Conservation (phyloP, 768 basidiomycete genomes). For the Leccinum rimulosum region DNA sequence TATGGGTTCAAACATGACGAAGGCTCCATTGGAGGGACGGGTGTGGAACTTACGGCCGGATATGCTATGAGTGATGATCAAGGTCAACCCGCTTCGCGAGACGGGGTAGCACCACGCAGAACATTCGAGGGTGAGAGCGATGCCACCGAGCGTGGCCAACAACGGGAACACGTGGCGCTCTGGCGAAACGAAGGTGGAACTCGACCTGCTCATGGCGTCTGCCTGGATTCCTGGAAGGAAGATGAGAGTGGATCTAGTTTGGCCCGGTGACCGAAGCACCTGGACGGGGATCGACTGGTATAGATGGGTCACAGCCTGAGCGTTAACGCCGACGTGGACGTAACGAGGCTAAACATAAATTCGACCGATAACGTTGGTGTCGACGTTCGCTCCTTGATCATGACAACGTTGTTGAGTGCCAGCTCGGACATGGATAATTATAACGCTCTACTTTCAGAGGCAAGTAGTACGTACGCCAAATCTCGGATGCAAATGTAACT, state of each 20-base stretch:
- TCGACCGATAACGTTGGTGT: not conserved
- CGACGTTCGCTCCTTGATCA: no score
- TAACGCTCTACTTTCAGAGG: not conserved
- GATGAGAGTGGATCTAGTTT: not conserved
- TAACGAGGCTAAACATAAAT: not conserved
- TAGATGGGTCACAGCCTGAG: not conserved
- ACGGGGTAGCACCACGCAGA: constrained; percentile 27
- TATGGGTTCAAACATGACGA: not conserved
- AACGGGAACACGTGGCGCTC: constrained; percentile 22
- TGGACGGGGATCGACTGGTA: not conserved
- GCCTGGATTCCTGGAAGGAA: not conserved
- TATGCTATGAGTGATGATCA: constrained; percentile 28
- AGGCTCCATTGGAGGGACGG: not conserved
- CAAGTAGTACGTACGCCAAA: not conserved
- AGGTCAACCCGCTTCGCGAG: constrained; percentile 22
- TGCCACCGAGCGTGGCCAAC: constrained; percentile 16
- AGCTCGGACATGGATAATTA: no score
- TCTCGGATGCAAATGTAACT: not conserved
- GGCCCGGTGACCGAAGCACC: no score
- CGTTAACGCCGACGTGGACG: no score
- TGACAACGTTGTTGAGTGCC: no score
- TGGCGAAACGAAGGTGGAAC: constrained; percentile 1
- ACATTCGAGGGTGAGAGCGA: constrained; percentile 17
- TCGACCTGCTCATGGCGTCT: not conserved
- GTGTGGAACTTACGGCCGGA: constrained; percentile 22